These are phyloP conservation scores for Arachis hypogaea DNA, from an alignment of 306 rosid species.

Conservation along the genomic window DNA sequence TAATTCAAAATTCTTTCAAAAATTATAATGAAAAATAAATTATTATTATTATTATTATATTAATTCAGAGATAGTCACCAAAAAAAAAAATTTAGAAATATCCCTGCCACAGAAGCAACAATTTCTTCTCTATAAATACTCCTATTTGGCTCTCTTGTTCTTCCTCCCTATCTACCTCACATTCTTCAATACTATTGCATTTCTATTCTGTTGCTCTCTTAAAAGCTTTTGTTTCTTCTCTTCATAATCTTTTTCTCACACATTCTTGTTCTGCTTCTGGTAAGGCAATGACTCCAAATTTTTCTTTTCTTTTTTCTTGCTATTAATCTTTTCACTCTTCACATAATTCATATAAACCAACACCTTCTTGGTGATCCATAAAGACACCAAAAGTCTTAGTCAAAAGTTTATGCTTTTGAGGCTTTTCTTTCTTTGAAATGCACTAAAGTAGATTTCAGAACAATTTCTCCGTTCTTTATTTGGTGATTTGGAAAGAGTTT, in stretches of 20 bases:
- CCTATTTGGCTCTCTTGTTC: constrained; percentile 37
- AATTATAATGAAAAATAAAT: no score
- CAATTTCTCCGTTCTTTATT: constrained; percentile 30
- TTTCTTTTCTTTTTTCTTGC: constrained; percentile 35
- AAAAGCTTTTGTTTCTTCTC: constrained; percentile 21
- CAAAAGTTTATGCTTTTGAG: background rate
- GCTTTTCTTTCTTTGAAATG: constrained; percentile 11
- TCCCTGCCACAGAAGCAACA: constrained; percentile 23
- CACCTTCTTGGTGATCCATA: background rate
- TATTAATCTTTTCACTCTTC: constrained; percentile 12
- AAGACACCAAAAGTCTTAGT: background rate
- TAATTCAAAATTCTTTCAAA: no score
- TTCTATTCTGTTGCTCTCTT: constrained; percentile 30
- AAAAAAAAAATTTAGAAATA: background rate
- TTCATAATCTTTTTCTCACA: constrained; percentile 32
- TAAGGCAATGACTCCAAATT: constrained; percentile 38
- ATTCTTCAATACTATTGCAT: constrained; percentile 33
- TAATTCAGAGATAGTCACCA: no score
- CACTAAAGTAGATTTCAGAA: background rate
- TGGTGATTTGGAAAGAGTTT: background rate
- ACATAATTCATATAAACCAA: constrained; percentile 23
- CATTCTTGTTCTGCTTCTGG: constrained; percentile 41
- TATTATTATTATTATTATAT: no score
- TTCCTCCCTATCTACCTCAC: constrained; percentile 60
- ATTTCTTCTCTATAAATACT: constrained; percentile 59